Conservation (phyloP, 805 yeast genomes). For the Lipomyces oligophaga region DNA sequence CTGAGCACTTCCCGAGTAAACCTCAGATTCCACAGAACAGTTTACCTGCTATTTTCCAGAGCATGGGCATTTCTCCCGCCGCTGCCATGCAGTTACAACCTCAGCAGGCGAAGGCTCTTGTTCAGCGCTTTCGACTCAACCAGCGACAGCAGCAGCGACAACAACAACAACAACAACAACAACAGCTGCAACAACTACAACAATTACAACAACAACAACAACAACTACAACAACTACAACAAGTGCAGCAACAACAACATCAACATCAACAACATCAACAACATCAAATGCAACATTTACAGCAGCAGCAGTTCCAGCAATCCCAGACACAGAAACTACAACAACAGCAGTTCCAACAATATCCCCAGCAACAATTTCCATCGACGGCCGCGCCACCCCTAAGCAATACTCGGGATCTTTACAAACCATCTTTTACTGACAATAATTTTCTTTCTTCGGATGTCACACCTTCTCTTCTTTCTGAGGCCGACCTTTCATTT, state of each 20-base stretch:
- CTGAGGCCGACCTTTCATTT: not conserved
- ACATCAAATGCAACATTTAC: conserved; percentile 19
- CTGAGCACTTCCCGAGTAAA: too few relatives aligned
- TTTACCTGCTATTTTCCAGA: too few relatives aligned
- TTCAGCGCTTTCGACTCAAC: too few relatives aligned
- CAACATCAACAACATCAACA: conserved; percentile 1
- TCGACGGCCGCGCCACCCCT: not conserved
- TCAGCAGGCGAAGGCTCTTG: too few relatives aligned
- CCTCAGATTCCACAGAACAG: too few relatives aligned
- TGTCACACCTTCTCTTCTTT: not conserved
- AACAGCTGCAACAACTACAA: conserved; percentile 26
- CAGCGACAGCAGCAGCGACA: conserved; percentile 24
- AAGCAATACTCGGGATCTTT: not conserved
- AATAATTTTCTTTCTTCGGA: too few relatives aligned
- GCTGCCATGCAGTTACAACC: too few relatives aligned
- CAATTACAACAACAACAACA: conserved; percentile 30
- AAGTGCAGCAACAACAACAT: conserved; percentile 14
- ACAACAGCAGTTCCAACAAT: not conserved
- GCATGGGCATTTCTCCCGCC: too few relatives aligned
- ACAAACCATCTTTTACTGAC: too few relatives aligned
- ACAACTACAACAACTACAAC: conserved; percentile 34
- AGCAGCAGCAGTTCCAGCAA: conserved; percentile 15
- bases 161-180: conserved; percentile 26
- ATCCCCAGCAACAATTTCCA: not conserved
- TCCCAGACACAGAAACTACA: not conserved